These are phyloP conservation scores for Anisogramma anomala DNA, from an alignment of 2,329 filamentous ascomycete species.

Conservation along the genomic window DNA sequence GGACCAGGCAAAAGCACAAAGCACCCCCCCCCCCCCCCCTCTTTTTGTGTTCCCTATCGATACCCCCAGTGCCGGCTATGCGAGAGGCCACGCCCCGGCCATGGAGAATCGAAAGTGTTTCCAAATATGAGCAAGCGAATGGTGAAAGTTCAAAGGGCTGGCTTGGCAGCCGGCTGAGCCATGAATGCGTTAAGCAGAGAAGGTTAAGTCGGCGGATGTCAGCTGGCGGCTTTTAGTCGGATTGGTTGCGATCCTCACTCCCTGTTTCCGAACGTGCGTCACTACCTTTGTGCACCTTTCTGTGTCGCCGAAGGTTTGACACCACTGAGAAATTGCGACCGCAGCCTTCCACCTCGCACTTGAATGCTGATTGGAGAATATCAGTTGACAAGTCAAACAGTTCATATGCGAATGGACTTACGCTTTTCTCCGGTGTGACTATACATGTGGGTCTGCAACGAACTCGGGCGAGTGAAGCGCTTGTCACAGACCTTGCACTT, in stretches of 20 bases:
- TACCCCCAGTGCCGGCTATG: constrained; percentile 11
- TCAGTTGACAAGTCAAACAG: constrained; percentile 7
- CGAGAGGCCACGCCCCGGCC: constrained; percentile 1
- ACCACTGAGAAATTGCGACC: constrained; percentile 95
- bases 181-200: constrained; percentile 10
- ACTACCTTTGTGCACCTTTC: constrained; percentile 80
- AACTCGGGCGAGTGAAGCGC: constrained; percentile 88
- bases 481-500: constrained; percentile 99
- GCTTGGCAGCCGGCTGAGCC: too few species aligned
- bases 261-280: constrained; percentile 53
- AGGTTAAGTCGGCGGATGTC: constrained; percentile 15
- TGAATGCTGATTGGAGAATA: constrained; percentile 54
- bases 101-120: background rate
- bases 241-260: constrained; percentile 48
- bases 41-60: background rate
- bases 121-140: constrained; percentile 16
- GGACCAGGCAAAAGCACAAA: constrained; percentile 7
- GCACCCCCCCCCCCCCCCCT: too few species aligned
- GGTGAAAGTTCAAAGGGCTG: constrained; percentile 15
- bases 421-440: constrained; percentile 97
- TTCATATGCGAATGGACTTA: constrained; percentile 40
- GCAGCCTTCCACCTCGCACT: constrained; percentile 88
- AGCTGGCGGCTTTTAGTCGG: constrained; percentile 31
- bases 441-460: constrained; percentile 95
- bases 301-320: constrained; percentile 85